Base-by-base conservation (phyloP, 225 moss, liverwort and hornwort species). In the Marchantia polymorpha region DNA sequence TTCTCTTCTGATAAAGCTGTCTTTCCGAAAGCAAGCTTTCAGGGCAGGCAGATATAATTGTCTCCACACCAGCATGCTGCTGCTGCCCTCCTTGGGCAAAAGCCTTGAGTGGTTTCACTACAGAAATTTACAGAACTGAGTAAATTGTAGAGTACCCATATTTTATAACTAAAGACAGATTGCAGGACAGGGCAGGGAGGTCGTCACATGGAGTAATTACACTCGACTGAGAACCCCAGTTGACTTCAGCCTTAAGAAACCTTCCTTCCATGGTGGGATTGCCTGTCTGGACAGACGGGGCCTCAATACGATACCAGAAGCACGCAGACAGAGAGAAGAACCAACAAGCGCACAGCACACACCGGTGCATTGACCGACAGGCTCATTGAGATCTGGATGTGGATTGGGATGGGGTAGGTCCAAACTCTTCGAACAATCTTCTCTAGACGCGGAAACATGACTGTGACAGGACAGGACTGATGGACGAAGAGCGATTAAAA, bases 251-350 rank as follows among this genome's bases (percentile, higher is more conserved):
- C 46, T 69, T 69, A 11, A 69, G 69, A 19, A 69, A 48, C 17
- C 69, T 31, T 69, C 69, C 47, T 69, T 69, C 69, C 69, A 69
- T 46, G 69, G 69, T 69, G 39, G 39, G 39, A 39, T 39, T 39
- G 39, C 39, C 69, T 69, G 69, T 48, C 69, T 69, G 39, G 47
- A 46, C 17, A 47, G 69, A 69, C 19, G 47, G 19, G 69, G 46
- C 47, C 69, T 69, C 69, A 69, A 19, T 67, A 67, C 46, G 17
- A 69, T 69, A 69, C 69, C 69, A 69, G 69, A 69, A 69, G 69
- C 47, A 69, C 2, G 47, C 29, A 69, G 69, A 69, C 39, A 69
- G 69, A 69, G 69, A 69, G 69, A 48, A 69, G 69, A 69, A 69
- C 69, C 69, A 69, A 69, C 69, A 69, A 39, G 69, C 39, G 69